Percentiles rank a stretch among this genome's conserved stretches.
Evolutionary conservation across 306 rosid species (phyloP).

Genomic region (Vicia sativa): DNA sequence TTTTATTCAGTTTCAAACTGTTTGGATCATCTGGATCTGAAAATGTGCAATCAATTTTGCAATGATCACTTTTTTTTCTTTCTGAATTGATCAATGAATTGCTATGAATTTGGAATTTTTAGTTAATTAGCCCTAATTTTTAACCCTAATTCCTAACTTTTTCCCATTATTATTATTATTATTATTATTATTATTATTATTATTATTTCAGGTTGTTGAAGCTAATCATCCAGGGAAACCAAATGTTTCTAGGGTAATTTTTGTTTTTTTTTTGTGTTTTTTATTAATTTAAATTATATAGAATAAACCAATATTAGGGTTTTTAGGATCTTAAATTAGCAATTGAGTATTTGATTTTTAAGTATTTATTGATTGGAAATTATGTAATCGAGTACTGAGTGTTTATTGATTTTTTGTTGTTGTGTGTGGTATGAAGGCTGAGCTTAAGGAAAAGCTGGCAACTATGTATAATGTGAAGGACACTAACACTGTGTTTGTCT

Average conservation of each 20-base stretch:
- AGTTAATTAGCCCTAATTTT: no score
- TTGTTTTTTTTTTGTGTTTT: neutral
- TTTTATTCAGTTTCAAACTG: no score
- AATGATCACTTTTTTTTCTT: neutral
- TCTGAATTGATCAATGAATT: neutral
- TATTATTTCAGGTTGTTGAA: slow-evolving; percentile 59
- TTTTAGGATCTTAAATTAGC: neutral
- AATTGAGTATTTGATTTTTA: neutral
- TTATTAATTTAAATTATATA: neutral
- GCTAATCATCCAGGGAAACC: slow-evolving; percentile 95
- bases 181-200: no score
- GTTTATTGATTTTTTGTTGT: neutral
- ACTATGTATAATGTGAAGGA: slow-evolving; percentile 85
- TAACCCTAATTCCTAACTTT: no score
- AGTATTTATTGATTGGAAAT: neutral
- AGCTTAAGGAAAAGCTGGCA: slow-evolving; percentile 86
- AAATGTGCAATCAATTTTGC: neutral
- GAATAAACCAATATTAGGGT: neutral
- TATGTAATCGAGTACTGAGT: neutral
- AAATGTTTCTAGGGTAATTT: slow-evolving; percentile 79
- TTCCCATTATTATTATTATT: no score
- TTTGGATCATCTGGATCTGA: slow-evolving; percentile 1
- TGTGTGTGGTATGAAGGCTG: slow-evolving; percentile 54
- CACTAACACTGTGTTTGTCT: slow-evolving; percentile 76
- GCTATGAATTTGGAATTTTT: no score